Evolutionary conservation across 1,284 basidiomycete genomes (phyloP), one percentile per base, ranked within the genome.

Genomic region (Ustilago loliicola): DNA sequence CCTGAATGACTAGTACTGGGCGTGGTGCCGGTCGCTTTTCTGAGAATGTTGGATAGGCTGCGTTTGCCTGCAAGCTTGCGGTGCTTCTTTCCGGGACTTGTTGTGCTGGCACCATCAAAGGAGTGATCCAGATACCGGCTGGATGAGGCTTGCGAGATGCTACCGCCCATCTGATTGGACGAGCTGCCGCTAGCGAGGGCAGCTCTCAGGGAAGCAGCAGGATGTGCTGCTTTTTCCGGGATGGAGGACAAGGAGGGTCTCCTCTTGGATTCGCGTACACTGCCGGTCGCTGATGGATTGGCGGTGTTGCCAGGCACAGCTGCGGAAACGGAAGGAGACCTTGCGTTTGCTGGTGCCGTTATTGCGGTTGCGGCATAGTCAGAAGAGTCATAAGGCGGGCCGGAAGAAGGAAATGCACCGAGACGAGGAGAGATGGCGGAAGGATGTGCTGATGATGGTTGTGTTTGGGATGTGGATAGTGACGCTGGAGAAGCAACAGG

Each of bases 151-250:
- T 72, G 71, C 27, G 65, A 65, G 36, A 58, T 21, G 54, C 61
- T 73, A 7, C 53, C 56, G 25, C 42, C 36, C 6, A 58, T 36
- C 3, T 73, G 61, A 6, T 58, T 32, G 13, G 71, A 72, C 10
- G 70, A 66, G 52, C 57, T 65, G 23, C 48, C 48, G 25, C 59
- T 61, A 1, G 61, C 61, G 2, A 84, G 72, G 2, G 80, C 82
- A 19, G 78, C 76, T 9, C 82, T 77, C n/a, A 85, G 40, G 10
- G 79, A 73, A 10, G 77, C 73, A 30, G 79, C 83, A 2, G 84
- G 81, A 63, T 81, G 77, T 4, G 80, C 72, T 0, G 83, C 83
- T 62, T 79, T 83, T 29, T 83, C 84, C 4, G 84, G 40, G 17
- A 83, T 74, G 15, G 78, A 72, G 2, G 83, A 82, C 17, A 85